Evolutionary conservation across 2,329 filamentous ascomycete genomes (phyloP).

Genomic region (Monosporascus cannonballus): DNA sequence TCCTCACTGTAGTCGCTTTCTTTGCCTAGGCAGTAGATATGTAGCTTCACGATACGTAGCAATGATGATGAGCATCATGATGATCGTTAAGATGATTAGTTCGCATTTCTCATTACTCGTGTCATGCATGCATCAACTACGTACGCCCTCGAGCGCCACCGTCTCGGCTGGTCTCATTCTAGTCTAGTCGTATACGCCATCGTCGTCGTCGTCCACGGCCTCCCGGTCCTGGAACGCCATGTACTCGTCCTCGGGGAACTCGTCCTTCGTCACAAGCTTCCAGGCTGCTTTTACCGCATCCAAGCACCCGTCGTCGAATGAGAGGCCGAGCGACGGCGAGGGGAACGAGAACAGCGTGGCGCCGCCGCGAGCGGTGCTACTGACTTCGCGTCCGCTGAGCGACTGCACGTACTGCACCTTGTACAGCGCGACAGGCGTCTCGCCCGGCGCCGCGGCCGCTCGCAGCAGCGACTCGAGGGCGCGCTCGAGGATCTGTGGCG

Average conservation of each 20-base stretch:
- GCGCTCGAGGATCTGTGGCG: conserved; percentile 30
- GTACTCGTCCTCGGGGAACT: conserved; percentile 50
- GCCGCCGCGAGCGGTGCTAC: conserved; percentile 29
- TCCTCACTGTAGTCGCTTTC: too few relatives aligned
- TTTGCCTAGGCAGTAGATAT: too few relatives aligned
- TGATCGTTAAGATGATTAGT: too few relatives aligned
- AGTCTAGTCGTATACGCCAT: conserved; percentile 43
- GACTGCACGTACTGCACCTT: conserved; percentile 51
- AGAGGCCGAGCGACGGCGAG: conserved; percentile 55
- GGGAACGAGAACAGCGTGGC: conserved; percentile 48
- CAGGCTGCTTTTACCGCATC: conserved; percentile 64
- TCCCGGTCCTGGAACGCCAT: conserved; percentile 76
- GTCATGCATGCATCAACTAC: too few relatives aligned
- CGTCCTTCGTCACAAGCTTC: conserved; percentile 53
- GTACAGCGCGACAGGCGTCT: conserved; percentile 36
- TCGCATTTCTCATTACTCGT: too few relatives aligned
- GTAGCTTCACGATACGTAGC: too few relatives aligned
- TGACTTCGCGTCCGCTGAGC: conserved; percentile 19
- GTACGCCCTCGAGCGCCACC: too few relatives aligned
- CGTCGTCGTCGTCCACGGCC: conserved; percentile 47
- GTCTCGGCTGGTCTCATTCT: too few relatives aligned
- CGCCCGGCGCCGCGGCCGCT: conserved; percentile 19
- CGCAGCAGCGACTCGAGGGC: conserved; percentile 37
- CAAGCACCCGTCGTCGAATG: conserved; percentile 67
- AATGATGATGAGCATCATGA: too few relatives aligned